Conservation (phyloP, 2,329 filamentous ascomycete genomes). For the Stenocarpella maydis region DNA sequence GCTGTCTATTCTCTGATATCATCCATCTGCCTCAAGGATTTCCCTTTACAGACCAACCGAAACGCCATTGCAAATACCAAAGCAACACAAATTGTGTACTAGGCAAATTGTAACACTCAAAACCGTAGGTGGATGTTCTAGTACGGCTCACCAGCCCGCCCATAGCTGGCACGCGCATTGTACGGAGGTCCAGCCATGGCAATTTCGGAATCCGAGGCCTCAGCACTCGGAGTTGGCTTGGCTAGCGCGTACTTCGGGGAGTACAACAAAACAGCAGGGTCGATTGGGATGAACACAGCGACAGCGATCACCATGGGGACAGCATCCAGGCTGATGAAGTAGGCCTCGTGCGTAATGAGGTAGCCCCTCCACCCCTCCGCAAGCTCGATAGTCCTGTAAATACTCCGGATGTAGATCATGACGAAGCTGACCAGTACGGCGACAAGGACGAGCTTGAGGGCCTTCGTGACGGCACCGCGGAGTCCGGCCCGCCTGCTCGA, state of each 20-base stretch:
- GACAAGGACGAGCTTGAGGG: slow-evolving; percentile 41
- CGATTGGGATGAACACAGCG: slow-evolving; percentile 52
- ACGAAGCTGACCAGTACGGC: slow-evolving; percentile 52
- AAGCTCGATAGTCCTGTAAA: slow-evolving; percentile 60
- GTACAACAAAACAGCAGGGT: slow-evolving; percentile 44
- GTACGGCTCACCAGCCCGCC: not conserved
- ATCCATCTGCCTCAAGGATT: not conserved
- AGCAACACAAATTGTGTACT: not conserved
- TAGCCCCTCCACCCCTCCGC: slow-evolving; percentile 58
- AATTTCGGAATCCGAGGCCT: slow-evolving; percentile 26
- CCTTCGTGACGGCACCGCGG: slow-evolving; percentile 43
- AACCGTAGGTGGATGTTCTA: not conserved
- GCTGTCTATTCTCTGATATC: not conserved
- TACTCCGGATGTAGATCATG: slow-evolving; percentile 55
- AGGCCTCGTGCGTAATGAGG: slow-evolving; percentile 58
- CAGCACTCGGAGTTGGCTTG: slow-evolving; percentile 16
- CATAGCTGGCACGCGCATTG: slow-evolving; percentile 5
- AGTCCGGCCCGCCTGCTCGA: slow-evolving; percentile 38
- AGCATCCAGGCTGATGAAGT: slow-evolving; percentile 59
- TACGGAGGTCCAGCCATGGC: slow-evolving; percentile 9
- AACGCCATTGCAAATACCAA: not conserved
- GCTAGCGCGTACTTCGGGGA: not conserved
- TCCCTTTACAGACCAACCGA: not conserved
- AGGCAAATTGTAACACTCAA: not conserved
- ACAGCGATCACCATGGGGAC: slow-evolving; percentile 57